A percentile compares a stretch with the other conserved stretches of the same genome.
Evolutionary conservation across 2,329 filamentous ascomycete genomes (phyloP).

Genomic region (Xylariales sp.): DNA sequence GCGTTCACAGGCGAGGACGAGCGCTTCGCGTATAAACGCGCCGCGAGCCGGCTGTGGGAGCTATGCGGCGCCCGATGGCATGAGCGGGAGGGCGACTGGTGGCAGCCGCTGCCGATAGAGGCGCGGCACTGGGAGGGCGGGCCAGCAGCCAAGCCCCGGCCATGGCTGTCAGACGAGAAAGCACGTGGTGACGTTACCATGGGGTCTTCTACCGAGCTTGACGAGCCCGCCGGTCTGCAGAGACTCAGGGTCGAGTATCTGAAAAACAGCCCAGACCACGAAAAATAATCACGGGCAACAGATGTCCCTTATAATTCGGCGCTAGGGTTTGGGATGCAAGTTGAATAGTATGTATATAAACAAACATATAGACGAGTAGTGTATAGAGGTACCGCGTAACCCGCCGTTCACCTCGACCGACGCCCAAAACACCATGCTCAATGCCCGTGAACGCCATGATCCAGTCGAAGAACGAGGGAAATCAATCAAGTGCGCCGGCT

Average conservation of each 20-base stretch:
- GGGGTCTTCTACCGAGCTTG: conserved; percentile 56
- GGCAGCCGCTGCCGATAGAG: conserved; percentile 72
- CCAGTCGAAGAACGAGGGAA: too few species aligned
- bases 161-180: conserved; percentile 21
- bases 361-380: conserved; percentile 18
- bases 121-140: conserved; percentile 73
- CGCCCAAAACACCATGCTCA: conserved; percentile 44
- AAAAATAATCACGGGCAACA: conserved; percentile 5
- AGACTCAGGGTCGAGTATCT: conserved; percentile 50
- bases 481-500: background rate
- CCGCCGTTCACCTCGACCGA: conserved; percentile 28
- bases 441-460: conserved; percentile 33
- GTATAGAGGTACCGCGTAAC: background rate
- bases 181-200: conserved; percentile 53
- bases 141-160: conserved; percentile 40
- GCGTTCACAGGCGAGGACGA: conserved; percentile 85
- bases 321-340: conserved; percentile 12
- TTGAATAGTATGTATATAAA: conserved; percentile 29
- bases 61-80: conserved; percentile 82
- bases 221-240: conserved; percentile 57
- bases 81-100: conserved; percentile 72
- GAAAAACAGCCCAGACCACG: conserved; percentile 30
- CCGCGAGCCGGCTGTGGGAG: conserved; percentile 83
- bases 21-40: conserved; percentile 82
- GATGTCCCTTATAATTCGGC: background rate